Conservation (phyloP, 1,284 basidiomycete genomes). For the Microbotryomycetes sp. region DNA sequence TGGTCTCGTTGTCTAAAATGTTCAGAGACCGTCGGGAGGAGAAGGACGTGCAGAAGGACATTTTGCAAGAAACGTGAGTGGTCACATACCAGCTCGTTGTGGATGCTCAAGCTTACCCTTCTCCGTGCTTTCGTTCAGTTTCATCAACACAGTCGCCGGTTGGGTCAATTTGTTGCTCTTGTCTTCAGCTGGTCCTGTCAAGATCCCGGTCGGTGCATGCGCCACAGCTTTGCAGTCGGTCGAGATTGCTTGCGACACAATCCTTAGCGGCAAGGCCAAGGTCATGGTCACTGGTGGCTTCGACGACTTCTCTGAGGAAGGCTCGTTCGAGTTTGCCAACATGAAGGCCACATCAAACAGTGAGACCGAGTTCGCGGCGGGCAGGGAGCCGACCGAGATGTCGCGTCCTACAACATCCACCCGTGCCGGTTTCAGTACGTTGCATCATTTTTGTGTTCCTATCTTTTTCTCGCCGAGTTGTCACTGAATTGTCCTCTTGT, state of each 20-base stretch:
- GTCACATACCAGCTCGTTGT: constrained; percentile 6
- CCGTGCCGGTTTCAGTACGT: constrained; percentile 68
- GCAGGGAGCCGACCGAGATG: constrained; percentile 97
- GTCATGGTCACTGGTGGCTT: constrained; percentile 99
- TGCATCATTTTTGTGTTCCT: neutral
- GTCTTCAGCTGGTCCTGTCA: constrained; percentile 93
- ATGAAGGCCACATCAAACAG: constrained; percentile 99
- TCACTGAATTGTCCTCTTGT: constrained; percentile 50
- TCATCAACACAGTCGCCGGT: constrained; percentile 95
- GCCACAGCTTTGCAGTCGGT: constrained; percentile 96
- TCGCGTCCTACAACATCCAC: constrained; percentile 94
- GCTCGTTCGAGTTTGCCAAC: constrained; percentile 59
- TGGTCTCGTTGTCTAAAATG: constrained; percentile 71
- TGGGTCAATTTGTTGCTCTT: constrained; percentile 93
- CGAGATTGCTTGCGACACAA: constrained; percentile 94
- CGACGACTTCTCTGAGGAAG: constrained; percentile 83
- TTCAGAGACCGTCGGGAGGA: constrained; percentile 98
- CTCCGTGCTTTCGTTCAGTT: constrained; percentile 49
- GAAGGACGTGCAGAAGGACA: constrained; percentile 95
- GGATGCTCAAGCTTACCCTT: constrained; percentile 12
- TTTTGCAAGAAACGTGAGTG: constrained; percentile 90
- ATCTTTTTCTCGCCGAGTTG: neutral
- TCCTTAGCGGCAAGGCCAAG: constrained; percentile 92
- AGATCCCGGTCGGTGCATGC: constrained; percentile 97
- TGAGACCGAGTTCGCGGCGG: constrained; percentile 94